These are phyloP conservation scores for Skeletonema tropicum DNA, from an alignment of 108 stramenopile genomes.

Conservation along the genomic window DNA sequence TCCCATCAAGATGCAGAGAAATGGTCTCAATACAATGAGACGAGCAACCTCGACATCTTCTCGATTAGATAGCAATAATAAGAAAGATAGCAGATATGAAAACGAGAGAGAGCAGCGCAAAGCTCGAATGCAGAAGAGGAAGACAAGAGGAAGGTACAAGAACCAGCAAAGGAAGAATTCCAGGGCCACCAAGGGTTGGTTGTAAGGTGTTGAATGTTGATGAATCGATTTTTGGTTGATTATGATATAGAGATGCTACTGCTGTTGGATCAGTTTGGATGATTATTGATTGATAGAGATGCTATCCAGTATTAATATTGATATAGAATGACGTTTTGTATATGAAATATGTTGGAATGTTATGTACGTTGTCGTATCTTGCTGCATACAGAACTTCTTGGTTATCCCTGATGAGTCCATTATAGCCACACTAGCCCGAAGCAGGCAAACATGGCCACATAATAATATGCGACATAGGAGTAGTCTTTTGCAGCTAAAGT, in stretches of 20 bases:
- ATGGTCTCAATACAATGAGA: conserved; percentile 51
- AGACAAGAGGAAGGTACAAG: conserved; percentile 45
- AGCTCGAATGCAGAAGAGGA: conserved; percentile 43
- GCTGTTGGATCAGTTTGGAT: conserved; percentile 2
- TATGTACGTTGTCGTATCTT: neutral
- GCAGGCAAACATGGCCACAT: neutral
- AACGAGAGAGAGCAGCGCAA: conserved; percentile 34
- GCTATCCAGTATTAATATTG: neutral
- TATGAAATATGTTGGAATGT: neutral
- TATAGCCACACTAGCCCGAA: neutral
- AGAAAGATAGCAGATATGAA: conserved; percentile 1
- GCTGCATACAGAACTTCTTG: too few species aligned
- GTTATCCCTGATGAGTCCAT: too few species aligned
- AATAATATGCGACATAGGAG: neutral
- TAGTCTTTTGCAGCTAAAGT: neutral
- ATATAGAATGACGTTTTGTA: conserved; percentile 3
- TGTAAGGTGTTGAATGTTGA: neutral
- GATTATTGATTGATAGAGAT: conserved; percentile 9
- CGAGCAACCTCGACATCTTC: conserved; percentile 35
- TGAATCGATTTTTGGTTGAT: neutral
- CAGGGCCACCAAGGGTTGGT: conserved; percentile 1
- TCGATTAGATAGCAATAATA: conserved; percentile 13
- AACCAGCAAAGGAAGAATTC: conserved; percentile 57
- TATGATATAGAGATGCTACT: conserved; percentile 3
- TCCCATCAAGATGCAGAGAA: conserved; percentile 35